phyloP scores from a whole-genome alignment of 2,329 filamentous ascomycete species.

The Pezicula carpinea region DNA sequence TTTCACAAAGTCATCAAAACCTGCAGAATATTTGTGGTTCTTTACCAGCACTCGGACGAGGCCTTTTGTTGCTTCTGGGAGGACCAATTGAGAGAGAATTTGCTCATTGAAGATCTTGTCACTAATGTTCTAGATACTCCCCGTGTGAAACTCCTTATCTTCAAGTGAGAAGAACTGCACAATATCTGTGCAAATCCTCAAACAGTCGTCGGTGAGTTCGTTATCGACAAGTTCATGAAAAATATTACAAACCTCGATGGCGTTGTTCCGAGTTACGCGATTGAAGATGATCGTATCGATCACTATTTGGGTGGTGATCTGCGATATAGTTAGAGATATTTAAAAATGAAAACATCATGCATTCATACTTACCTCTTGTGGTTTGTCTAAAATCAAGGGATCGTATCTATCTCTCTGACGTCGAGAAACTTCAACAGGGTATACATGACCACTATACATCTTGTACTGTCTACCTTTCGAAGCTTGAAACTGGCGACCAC shows the following conservation, averaged over 20 bases:
- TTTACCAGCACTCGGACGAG: neutral
- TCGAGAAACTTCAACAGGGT: no score
- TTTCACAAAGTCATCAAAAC: conserved; percentile 3
- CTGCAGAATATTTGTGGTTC: neutral
- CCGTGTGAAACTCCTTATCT: neutral
- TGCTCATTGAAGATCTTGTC: conserved; percentile 2
- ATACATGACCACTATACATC: no score
- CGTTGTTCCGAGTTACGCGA: no score
- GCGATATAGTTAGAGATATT: no score
- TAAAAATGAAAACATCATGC: no score
- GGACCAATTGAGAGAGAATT: neutral
- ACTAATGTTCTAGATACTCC: neutral
- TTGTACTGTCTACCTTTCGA: no score
- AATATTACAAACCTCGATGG: neutral
- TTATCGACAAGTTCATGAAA: neutral
- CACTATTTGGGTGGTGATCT: no score
- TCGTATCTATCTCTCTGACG: no score
- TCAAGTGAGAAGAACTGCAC: neutral
- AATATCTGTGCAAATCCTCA: neutral
- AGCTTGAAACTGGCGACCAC: no score
- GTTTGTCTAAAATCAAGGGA: no score
- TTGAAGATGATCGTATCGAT: no score
- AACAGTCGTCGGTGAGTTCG: neutral
- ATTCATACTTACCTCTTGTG: no score
- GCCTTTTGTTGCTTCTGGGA: neutral